Conservation (phyloP, 2,329 filamentous ascomycete species). For the Lachnellula suecica region DNA sequence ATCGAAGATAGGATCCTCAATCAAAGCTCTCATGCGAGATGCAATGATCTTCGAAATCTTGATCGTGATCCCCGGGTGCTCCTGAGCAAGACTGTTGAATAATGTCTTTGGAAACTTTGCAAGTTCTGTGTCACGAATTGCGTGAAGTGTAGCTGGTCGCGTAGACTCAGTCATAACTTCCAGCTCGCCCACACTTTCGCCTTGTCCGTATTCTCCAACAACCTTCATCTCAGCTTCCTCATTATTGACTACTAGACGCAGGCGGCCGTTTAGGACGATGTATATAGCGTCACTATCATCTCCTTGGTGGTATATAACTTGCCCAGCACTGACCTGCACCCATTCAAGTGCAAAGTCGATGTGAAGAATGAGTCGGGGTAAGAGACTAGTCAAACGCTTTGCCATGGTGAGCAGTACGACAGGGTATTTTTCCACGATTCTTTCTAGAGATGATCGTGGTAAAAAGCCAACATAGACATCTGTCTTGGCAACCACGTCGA, state of each 20-base stretch:
- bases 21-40: slow-evolving; percentile 83
- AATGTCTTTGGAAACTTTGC: slow-evolving; percentile 94
- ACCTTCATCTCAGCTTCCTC: slow-evolving; percentile 81
- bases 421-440: slow-evolving; percentile 89
- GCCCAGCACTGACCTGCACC: slow-evolving; percentile 93
- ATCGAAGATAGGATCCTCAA: slow-evolving; percentile 76
- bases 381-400: slow-evolving; percentile 84
- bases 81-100: slow-evolving; percentile 96
- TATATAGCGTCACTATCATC: slow-evolving; percentile 99
- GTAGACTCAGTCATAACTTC: slow-evolving; percentile 95
- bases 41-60: slow-evolving; percentile 99
- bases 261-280: slow-evolving; percentile 89
- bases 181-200: slow-evolving; percentile 94
- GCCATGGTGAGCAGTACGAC: slow-evolving; percentile 94
- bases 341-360: slow-evolving; percentile 98
- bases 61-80: slow-evolving; percentile 97
- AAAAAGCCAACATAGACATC: slow-evolving; percentile 98
- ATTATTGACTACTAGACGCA: slow-evolving; percentile 80
- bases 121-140: slow-evolving; percentile 93
- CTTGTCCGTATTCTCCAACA: slow-evolving; percentile 90
- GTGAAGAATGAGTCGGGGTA: slow-evolving; percentile 87
- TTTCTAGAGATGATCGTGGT: slow-evolving; percentile 79
- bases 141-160: slow-evolving; percentile 88
- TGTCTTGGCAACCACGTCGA: slow-evolving; percentile 95
- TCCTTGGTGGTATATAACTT: slow-evolving; percentile 89